A percentile compares a stretch with the other conserved stretches of the same genome.
These are phyloP conservation scores for Gynostemma pentaphyllum DNA, from an alignment of 306 rosid genomes.

Conservation along the genomic window DNA sequence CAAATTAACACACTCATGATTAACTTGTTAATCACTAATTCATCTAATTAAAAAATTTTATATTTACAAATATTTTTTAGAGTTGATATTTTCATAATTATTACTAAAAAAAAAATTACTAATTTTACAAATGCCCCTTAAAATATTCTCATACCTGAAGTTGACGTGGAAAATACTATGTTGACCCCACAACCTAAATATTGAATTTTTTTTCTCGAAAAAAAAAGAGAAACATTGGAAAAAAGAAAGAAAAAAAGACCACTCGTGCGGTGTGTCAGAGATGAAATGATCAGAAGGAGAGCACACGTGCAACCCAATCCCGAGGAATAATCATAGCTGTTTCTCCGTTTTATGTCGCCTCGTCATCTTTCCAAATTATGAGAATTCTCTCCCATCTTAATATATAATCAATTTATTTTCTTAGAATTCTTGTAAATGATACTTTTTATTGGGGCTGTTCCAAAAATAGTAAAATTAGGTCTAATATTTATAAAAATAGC, in stretches of 20 bases:
- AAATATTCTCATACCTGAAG: neutral
- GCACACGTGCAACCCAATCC: conserved; percentile 38
- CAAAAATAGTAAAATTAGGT: no score
- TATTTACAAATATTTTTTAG: no score
- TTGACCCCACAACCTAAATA: conserved; percentile 9
- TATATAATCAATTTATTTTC: no score
- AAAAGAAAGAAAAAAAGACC: conserved; percentile 18
- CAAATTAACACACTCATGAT: no score
- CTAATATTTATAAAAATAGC: no score
- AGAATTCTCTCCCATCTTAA: neutral
- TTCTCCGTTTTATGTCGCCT: conserved; percentile 11
- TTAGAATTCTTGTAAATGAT: no score
- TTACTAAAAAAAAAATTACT: no score
- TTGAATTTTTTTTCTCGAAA: neutral
- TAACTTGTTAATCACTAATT: no score
- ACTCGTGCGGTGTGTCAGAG: conserved; percentile 47
- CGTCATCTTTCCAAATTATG: neutral
- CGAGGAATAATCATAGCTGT: conserved; percentile 17
- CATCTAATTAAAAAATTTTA: no score
- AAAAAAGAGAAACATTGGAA: neutral
- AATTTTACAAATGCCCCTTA: no score
- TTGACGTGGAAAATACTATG: conserved; percentile 24
- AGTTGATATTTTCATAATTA: no score
- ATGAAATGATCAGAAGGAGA: neutral
- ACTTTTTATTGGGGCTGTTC: no score